Evolutionary conservation across 768 basidiomycete species (phyloP).

Genomic region (Roridomyces roridus): DNA sequence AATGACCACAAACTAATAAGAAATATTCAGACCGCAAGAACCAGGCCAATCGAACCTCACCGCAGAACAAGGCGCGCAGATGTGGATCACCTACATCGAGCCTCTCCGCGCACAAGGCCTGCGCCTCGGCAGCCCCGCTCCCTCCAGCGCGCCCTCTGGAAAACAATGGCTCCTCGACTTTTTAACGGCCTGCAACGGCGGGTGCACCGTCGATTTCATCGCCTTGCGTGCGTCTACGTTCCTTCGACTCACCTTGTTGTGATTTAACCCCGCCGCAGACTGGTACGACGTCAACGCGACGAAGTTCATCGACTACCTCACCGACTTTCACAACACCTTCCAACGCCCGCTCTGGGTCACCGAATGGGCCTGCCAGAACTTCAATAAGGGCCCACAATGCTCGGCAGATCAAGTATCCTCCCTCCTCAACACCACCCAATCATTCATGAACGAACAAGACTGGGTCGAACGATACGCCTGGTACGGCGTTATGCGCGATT

Average conservation of each 20-base stretch:
- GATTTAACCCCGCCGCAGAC: slow-evolving; percentile 31
- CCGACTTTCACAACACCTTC: slow-evolving; percentile 58
- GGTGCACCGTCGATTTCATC: slow-evolving; percentile 64
- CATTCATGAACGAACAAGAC: slow-evolving; percentile 56
- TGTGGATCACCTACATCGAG: slow-evolving; percentile 60
- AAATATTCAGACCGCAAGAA: slow-evolving; percentile 35
- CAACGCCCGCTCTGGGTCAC: slow-evolving; percentile 63
- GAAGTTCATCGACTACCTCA: slow-evolving; percentile 51
- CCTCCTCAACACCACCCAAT: slow-evolving; percentile 58
- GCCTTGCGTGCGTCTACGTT: slow-evolving; percentile 49
- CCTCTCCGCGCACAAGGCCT: slow-evolving; percentile 52
- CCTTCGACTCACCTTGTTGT: not conserved
- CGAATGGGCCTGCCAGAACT: slow-evolving; percentile 66
- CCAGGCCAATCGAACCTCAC: slow-evolving; percentile 56
- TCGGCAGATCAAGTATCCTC: slow-evolving; percentile 46
- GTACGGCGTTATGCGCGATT: slow-evolving; percentile 62
- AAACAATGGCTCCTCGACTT: slow-evolving; percentile 62
- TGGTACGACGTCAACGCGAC: slow-evolving; percentile 62
- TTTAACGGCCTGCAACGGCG: slow-evolving; percentile 51
- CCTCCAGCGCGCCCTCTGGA: slow-evolving; percentile 56
- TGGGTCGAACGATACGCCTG: slow-evolving; percentile 68
- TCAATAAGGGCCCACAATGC: slow-evolving; percentile 51
- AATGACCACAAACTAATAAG: not conserved
- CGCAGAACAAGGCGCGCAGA: slow-evolving; percentile 50
- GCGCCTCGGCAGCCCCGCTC: slow-evolving; percentile 59